Conservation (phyloP, 2,329 filamentous ascomycete genomes). For the Chaetothyriales sp. region DNA sequence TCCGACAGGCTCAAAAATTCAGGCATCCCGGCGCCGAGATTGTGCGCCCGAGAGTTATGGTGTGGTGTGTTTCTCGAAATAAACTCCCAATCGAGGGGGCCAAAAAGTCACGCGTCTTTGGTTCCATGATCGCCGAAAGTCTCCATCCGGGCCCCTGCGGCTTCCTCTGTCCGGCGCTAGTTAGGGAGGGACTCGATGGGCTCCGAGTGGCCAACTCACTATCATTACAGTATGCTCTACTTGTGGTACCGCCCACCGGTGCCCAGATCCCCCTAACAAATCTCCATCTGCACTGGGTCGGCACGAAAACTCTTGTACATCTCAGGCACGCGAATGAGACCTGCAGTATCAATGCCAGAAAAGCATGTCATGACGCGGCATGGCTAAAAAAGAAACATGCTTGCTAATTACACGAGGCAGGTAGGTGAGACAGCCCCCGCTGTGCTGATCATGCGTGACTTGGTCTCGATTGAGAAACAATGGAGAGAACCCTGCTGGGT, state of each 20-base stretch:
- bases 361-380: background rate
- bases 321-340: background rate
- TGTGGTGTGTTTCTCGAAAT: background rate
- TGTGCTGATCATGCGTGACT: background rate
- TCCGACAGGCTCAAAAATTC: too few species aligned
- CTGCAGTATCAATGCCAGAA: background rate
- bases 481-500: too few species aligned
- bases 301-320: background rate
- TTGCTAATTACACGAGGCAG: too few species aligned
- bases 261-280: background rate
- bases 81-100: background rate
- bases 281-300: background rate
- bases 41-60: background rate
- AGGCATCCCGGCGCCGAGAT: too few species aligned
- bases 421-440: too few species aligned
- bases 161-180: background rate
- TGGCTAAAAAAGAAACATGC: too few species aligned
- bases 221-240: background rate
- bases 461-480: background rate
- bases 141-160: background rate
- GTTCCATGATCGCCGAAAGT: background rate
- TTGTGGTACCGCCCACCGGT: background rate
- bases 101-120: background rate
- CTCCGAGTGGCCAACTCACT: background rate
- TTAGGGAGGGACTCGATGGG: background rate